Percentiles rank a stretch among this genome's conserved stretches.
phyloP scores from a whole-genome alignment of 2,329 filamentous ascomycete genomes.

The Apiospora koreana region DNA sequence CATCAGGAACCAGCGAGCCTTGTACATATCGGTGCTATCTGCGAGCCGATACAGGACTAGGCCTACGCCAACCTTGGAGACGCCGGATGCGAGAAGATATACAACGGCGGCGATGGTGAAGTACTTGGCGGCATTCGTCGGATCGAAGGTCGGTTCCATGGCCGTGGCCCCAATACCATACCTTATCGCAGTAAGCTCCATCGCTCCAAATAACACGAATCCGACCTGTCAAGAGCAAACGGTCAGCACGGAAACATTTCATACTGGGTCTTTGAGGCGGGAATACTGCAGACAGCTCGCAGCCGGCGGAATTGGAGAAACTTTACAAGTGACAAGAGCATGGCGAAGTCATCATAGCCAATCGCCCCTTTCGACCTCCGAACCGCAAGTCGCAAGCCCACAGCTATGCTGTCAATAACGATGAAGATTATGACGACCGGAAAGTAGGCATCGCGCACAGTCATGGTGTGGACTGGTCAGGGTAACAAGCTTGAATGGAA shows the following conservation, averaged over 20 bases:
- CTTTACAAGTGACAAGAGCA: slow-evolving; percentile 1
- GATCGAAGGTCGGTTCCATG: not conserved
- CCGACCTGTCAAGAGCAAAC: not conserved
- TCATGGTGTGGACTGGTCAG: not conserved
- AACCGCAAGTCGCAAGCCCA: slow-evolving; percentile 14
- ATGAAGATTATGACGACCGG: slow-evolving; percentile 17
- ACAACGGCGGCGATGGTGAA: slow-evolving; percentile 9
- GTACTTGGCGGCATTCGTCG: slow-evolving; percentile 9
- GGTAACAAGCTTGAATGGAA: not conserved
- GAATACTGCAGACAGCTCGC: too few relatives aligned
- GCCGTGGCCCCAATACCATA: not conserved
- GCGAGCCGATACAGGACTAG: slow-evolving; percentile 1
- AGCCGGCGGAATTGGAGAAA: too few relatives aligned
- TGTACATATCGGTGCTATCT: not conserved
- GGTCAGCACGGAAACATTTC: not conserved
- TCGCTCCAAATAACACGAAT: not conserved
- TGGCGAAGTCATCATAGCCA: slow-evolving; percentile 8
- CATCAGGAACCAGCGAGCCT: not conserved
- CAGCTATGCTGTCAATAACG: slow-evolving; percentile 16
- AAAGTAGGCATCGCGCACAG: slow-evolving; percentile 16
- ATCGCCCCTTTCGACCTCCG: slow-evolving; percentile 1
- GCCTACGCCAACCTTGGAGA: slow-evolving; percentile 3
- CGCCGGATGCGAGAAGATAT: not conserved
- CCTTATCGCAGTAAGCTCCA: not conserved
- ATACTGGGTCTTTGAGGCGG: too few relatives aligned